A percentile compares a stretch with the other conserved stretches of the same genome.
These are phyloP conservation scores for Starmerella floricola DNA, from an alignment of 805 yeast genomes.

Conservation along the genomic window DNA sequence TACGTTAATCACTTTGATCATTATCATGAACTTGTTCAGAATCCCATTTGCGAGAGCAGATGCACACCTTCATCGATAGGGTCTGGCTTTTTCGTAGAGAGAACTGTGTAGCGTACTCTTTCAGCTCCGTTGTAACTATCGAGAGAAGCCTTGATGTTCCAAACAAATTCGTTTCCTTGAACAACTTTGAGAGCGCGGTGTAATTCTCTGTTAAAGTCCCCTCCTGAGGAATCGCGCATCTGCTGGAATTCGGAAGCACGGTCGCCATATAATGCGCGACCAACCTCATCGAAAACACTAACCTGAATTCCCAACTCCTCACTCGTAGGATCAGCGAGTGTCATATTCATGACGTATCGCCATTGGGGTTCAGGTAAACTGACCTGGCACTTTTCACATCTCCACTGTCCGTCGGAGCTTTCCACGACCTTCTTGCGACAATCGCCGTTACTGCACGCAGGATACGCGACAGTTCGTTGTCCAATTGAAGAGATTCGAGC, in stretches of 20 bases:
- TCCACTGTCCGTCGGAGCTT: constrained; percentile 64
- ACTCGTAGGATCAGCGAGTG: constrained; percentile 68
- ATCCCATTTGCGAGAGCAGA: constrained; percentile 18
- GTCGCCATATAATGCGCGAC: constrained; percentile 49
- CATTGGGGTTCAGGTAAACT: constrained; percentile 57
- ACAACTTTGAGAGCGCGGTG: constrained; percentile 36
- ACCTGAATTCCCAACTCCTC: constrained; percentile 44
- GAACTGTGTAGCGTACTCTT: constrained; percentile 54
- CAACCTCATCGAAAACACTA: constrained; percentile 78
- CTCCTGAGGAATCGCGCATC: constrained; percentile 19
- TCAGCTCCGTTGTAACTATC: constrained; percentile 72
- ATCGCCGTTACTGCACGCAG: constrained; percentile 67
- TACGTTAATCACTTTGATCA: too few relatives aligned
- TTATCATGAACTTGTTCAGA: constrained; percentile 1
- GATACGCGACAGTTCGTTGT: constrained; percentile 71
- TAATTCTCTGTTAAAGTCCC: constrained; percentile 35
- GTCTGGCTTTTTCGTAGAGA: constrained; percentile 29
- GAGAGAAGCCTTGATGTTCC: constrained; percentile 69
- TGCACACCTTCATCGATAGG: constrained; percentile 7
- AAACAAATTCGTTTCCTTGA: constrained; percentile 56
- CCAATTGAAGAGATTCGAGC: constrained; percentile 63
- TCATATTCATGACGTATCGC: constrained; percentile 66
- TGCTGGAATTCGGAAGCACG: constrained; percentile 48
- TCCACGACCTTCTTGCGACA: constrained; percentile 80
- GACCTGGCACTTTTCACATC: constrained; percentile 84